Base-by-base conservation (phyloP, 2,329 filamentous ascomycete species). In the Alternaria sp. region DNA sequence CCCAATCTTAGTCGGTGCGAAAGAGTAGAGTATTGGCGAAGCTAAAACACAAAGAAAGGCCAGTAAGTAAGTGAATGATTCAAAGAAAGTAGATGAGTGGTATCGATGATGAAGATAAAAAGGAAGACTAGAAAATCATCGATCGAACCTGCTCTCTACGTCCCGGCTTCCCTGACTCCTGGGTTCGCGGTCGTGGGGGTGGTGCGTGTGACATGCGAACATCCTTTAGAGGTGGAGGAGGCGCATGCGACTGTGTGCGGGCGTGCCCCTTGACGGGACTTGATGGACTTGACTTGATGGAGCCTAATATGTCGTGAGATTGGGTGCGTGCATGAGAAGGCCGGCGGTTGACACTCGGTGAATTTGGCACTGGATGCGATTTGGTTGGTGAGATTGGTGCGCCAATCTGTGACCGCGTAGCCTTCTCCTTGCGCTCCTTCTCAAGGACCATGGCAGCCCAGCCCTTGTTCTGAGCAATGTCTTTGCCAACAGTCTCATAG, bases 401-500 rank as follows among this genome's bases (percentile, higher is more conserved):
- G 18, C 65, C 69, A 14, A 59, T 54, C 38, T 72, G 65, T 42
- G 69, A 63, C 22, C 70, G 69, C 14, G 64, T 51, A 32, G 68
- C 57, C 65, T 73, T 78, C 39, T 78, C 75, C 20, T 66, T 66
- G 36, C 75, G 72, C 69, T 84, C 82, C 54, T 81, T 79, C 20
- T 80, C 79, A 6, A 89, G 81, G 5, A 89, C 86, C 66, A 88
- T 79, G 53, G 88, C 86, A 0, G 87, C 87, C 87, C 87, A 89
- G n/a, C 82, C 81, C 70, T 86, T 87, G 57, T 73, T 69, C 26
- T 79, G 75, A 38, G 81, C 80, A 32, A 77, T 78, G 41, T 86
- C 83, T 66, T 87, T 88, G 64, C 87, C 87, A 3, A 89, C 84
- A 12, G 84, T 83, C 57, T 98, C 93, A 3, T 86, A 86, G 22